Percentiles rank a stretch among this genome's conserved stretches.
phyloP scores from a whole-genome alignment of 2,329 filamentous ascomycete species.

The Cordyceps tenuipes region DNA sequence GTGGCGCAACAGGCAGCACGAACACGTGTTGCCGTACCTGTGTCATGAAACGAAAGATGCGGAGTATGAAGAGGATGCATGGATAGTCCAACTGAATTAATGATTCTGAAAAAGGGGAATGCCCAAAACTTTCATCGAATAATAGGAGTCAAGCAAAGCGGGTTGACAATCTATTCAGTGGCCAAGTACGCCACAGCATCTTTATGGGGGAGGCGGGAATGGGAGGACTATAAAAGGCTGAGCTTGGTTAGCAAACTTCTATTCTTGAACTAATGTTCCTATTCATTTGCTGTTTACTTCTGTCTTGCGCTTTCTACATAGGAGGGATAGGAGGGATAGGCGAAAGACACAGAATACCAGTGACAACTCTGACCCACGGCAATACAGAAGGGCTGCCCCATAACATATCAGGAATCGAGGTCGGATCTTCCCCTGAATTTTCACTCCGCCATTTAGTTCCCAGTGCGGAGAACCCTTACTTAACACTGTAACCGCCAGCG shows the following conservation, averaged over 20 bases:
- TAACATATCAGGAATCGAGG: not conserved
- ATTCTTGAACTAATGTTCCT: not conserved
- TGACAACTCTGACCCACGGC: not conserved
- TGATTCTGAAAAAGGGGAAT: not conserved
- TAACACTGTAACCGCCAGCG: not conserved
- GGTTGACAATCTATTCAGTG: too few species aligned
- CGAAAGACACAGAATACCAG: not conserved
- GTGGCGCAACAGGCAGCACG: not conserved
- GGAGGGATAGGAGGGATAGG: too few species aligned
- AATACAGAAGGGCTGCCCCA: not conserved
- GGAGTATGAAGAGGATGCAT: not conserved
- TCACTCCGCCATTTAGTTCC: not conserved
- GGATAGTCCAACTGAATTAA: too few species aligned
- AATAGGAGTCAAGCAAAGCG: too few species aligned
- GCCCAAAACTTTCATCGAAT: too few species aligned
- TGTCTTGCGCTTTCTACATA: not conserved
- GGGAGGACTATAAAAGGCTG: too few species aligned
- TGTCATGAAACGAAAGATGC: not conserved
- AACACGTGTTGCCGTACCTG: not conserved
- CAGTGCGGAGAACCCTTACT: not conserved
- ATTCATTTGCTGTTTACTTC: not conserved
- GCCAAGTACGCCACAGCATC: too few species aligned
- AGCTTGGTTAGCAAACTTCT: not conserved
- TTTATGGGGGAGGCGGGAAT: too few species aligned
- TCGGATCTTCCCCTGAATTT: conserved; percentile 8